phyloP scores from a whole-genome alignment of 441 rosid species.

The Adansonia gregorii region DNA sequence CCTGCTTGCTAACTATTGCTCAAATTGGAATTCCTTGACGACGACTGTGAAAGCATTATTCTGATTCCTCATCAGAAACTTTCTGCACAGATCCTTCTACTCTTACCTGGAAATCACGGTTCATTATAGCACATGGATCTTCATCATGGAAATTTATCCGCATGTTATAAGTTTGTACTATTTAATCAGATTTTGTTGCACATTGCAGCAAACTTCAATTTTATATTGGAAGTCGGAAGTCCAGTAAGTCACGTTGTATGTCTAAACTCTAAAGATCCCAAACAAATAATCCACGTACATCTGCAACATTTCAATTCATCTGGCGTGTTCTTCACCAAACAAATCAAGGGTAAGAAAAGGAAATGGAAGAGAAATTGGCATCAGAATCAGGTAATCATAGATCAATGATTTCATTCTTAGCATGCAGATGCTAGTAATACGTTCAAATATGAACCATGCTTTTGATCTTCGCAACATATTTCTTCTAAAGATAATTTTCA shows the following conservation, averaged over 20 bases:
- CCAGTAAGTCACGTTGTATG: not conserved
- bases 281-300: slow-evolving; percentile 8
- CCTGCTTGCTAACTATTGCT: slow-evolving; percentile 93
- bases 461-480: slow-evolving; percentile 13
- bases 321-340: not conserved
- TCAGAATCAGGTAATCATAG: slow-evolving; percentile 14
- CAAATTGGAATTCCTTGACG: slow-evolving; percentile 96
- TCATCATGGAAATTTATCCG: slow-evolving; percentile 15
- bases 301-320: slow-evolving; percentile 4
- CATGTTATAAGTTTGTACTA: not conserved
- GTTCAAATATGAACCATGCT: not conserved
- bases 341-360: not conserved
- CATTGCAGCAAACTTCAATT: not conserved
- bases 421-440: not conserved
- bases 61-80: slow-evolving; percentile 80
- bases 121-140: slow-evolving; percentile 18
- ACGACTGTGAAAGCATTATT: slow-evolving; percentile 82
- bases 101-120: slow-evolving; percentile 61
- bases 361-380: slow-evolving; percentile 9
- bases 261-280: not conserved
- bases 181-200: slow-evolving; percentile 1
- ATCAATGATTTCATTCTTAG: too few species aligned
- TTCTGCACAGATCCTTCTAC: slow-evolving; percentile 88
- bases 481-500: not conserved
- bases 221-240: not conserved